A percentile compares a stretch with the other conserved stretches of the same genome.
These are phyloP conservation scores for Nemania sp. DNA, from an alignment of 2,329 filamentous ascomycete genomes.

Conservation along the genomic window DNA sequence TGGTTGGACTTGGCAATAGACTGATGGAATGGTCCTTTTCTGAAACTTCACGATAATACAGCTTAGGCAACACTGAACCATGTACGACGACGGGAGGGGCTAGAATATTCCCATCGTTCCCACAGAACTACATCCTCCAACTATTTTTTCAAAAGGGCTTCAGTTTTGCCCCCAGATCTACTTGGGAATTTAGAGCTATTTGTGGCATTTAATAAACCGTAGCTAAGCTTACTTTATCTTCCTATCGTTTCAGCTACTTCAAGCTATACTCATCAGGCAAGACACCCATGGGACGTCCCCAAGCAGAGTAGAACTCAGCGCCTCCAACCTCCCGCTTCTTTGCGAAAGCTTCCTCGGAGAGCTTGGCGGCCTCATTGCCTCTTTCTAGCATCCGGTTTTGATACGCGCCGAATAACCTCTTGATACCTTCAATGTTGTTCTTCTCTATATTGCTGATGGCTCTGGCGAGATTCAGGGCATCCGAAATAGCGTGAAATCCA, in stretches of 20 bases:
- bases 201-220: not conserved
- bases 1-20: too few species aligned
- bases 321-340: conserved; percentile 34
- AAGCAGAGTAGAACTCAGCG: conserved; percentile 32
- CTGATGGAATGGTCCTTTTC: too few species aligned
- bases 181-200: too few species aligned
- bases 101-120: too few species aligned
- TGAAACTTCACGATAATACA: too few species aligned
- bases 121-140: too few species aligned
- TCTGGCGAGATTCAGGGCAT: conserved; percentile 61
- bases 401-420: conserved; percentile 44
- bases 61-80: too few species aligned
- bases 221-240: not conserved
- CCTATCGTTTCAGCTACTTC: not conserved
- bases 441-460: conserved; percentile 42
- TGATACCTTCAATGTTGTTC: conserved; percentile 36
- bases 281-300: conserved; percentile 39
- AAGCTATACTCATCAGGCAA: conserved; percentile 38
- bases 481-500: conserved; percentile 51
- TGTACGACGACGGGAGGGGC: too few species aligned
- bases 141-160: too few species aligned
- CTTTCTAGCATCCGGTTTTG: conserved; percentile 49
- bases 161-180: too few species aligned
- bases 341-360: conserved; percentile 41
- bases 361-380: conserved; percentile 44